phyloP scores from a whole-genome alignment of 768 basidiomycete species.

The Cytidiella melzeri region DNA sequence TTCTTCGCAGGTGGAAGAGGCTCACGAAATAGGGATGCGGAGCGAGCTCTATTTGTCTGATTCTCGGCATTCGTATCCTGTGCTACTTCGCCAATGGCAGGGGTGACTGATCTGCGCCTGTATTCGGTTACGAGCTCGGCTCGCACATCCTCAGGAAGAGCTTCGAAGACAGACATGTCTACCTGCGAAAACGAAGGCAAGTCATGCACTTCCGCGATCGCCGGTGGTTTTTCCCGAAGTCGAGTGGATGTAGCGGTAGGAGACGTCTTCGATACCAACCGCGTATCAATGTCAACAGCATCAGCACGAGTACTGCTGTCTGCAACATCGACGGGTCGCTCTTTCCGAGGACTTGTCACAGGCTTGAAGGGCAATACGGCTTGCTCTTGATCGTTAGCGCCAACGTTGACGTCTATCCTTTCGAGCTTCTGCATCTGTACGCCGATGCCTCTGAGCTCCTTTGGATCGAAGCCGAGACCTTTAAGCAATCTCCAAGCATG shows the following conservation, averaged over 20 bases:
- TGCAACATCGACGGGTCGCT: neutral
- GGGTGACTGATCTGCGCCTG: slow-evolving; percentile 50
- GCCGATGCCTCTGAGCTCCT: slow-evolving; percentile 86
- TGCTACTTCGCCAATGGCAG: slow-evolving; percentile 22
- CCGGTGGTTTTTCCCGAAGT: neutral
- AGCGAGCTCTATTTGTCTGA: slow-evolving; percentile 4
- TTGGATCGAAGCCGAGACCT: slow-evolving; percentile 71
- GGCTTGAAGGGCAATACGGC: slow-evolving; percentile 52
- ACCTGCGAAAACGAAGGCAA: slow-evolving; percentile 74
- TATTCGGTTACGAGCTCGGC: slow-evolving; percentile 66
- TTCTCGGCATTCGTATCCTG: slow-evolving; percentile 1
- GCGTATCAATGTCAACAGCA: neutral
- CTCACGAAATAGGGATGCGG: slow-evolving; percentile 1
- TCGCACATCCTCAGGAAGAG: slow-evolving; percentile 63
- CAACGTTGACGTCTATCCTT: slow-evolving; percentile 27
- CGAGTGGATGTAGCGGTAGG: no score
- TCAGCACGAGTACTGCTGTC: neutral
- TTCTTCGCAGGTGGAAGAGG: slow-evolving; percentile 11
- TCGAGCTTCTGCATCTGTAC: slow-evolving; percentile 91
- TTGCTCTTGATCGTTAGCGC: slow-evolving; percentile 44
- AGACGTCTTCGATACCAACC: neutral
- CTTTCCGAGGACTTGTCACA: slow-evolving; percentile 10
- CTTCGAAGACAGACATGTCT: slow-evolving; percentile 63
- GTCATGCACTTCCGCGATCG: slow-evolving; percentile 18
- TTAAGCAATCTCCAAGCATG: slow-evolving; percentile 73